Base-by-base conservation (phyloP, 2,329 filamentous ascomycete genomes). In the Venturia effusa region DNA sequence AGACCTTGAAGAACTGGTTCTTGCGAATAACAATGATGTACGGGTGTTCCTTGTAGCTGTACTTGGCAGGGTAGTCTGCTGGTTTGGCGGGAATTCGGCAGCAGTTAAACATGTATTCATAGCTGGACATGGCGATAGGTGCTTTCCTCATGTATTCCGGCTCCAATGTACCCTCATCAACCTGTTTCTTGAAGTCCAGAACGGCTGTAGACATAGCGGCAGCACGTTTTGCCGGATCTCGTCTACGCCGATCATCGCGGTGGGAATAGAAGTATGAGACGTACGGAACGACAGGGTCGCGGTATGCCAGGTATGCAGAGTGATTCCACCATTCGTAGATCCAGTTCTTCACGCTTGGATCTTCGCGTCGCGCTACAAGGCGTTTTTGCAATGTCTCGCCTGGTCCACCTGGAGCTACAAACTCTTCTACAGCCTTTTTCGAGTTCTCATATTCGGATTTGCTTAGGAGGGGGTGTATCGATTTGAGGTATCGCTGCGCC, bases 211-310 rank as follows among this genome's bases (percentile, higher is more conserved):
- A 87, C 68, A 99, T 88, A 68, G 93, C 92, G 4, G 94, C 94
- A 3, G 94, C 94, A 67, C 94, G 89, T 83, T 95, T 96, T 67
- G 89, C 88, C 0, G 94, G 94, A 75, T 97, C 86, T 67, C 92
- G 87, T 68, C 93, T 86, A 73, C 87, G 84, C 69, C 90, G 87
- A 77, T 99, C 95, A 77, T 99, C 94, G 69, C 91, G 86, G 80
- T 97, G 93, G 64, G 92, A 97, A 81, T 99, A 99, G 80, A 99
- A 99, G 84, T 99, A 99, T 77, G 91, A 96, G 72, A 99, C 94
- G 74, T 97, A 99, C 66, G 94, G 94, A 22, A 97, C 90, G 59
- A 99, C 90, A 13, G 94, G 94, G 75, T 97, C 94, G 68, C 93
- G 89, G 80, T 97, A 97, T 68, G 79, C 83, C 68, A 99, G 85